phyloP scores from a whole-genome alignment of 768 basidiomycete species.

The Suillus luteus region DNA sequence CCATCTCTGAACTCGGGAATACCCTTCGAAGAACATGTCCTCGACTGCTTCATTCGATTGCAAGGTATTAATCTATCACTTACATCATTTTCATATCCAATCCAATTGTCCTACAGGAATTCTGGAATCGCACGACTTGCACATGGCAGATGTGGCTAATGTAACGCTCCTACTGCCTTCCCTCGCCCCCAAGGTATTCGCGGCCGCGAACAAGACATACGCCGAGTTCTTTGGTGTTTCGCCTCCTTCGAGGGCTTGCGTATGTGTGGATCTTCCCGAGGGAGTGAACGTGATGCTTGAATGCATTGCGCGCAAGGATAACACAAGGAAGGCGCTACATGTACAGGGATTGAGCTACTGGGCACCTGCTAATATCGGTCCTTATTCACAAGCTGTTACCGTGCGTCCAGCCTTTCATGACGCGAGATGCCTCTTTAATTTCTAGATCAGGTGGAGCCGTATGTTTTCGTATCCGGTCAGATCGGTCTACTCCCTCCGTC shows the following conservation, averaged over 20 bases:
- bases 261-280: constrained; percentile 70
- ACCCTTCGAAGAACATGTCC: constrained; percentile 72
- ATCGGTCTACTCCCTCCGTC: constrained; percentile 85
- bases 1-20: constrained; percentile 24
- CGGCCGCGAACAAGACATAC: constrained; percentile 77
- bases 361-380: constrained; percentile 99
- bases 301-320: constrained; percentile 56
- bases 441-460: constrained; percentile 60
- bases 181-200: constrained; percentile 68
- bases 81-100: not conserved
- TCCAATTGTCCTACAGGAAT: not conserved
- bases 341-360: constrained; percentile 97
- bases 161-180: constrained; percentile 83
- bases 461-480: constrained; percentile 91
- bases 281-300: constrained; percentile 68
- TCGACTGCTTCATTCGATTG: constrained; percentile 63
- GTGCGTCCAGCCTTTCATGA: constrained; percentile 46
- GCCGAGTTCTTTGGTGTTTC: constrained; percentile 82
- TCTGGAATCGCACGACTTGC: not conserved
- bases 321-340: constrained; percentile 73
- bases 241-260: constrained; percentile 94
- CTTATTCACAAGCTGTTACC: constrained; percentile 91
- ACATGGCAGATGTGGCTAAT: constrained; percentile 41
- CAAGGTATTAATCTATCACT: constrained; percentile 45
- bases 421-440: constrained; percentile 1